A percentile compares a stretch with the other conserved stretches of the same genome.
These are phyloP conservation scores for Alloascoidea hylecoeti DNA, from an alignment of 805 yeast species.

Conservation along the genomic window DNA sequence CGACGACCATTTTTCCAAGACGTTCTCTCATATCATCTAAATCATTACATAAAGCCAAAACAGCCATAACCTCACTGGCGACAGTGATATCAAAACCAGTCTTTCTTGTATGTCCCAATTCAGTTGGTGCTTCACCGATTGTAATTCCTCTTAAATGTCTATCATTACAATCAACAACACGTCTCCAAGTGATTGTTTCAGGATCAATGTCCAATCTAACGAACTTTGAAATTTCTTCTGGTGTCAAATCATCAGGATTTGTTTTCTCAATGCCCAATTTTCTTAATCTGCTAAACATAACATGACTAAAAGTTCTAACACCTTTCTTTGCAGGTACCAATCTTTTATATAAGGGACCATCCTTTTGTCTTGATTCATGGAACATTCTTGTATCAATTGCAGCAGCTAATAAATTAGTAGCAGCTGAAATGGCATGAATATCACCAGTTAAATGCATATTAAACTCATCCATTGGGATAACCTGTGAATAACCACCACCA, in stretches of 20 bases:
- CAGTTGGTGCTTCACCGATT: constrained; percentile 86
- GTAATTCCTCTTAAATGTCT: constrained; percentile 82
- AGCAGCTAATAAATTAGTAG: constrained; percentile 88
- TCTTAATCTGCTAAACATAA: constrained; percentile 61
- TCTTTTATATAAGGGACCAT: constrained; percentile 68
- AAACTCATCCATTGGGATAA: constrained; percentile 97
- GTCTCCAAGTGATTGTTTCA: constrained; percentile 75
- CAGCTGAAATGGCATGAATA: constrained; percentile 91
- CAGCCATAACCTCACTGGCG: constrained; percentile 94
- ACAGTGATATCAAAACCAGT: constrained; percentile 95
- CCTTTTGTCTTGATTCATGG: constrained; percentile 83
- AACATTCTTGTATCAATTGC: constrained; percentile 96
- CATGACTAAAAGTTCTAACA: constrained; percentile 58
- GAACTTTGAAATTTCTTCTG: constrained; percentile 59
- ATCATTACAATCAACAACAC: constrained; percentile 93
- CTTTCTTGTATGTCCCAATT: constrained; percentile 72
- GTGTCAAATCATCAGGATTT: constrained; percentile 67
- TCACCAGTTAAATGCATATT: constrained; percentile 97
- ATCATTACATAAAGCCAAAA: constrained; percentile 69
- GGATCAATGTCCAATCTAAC: constrained; percentile 86
- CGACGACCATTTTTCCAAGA: constrained; percentile 83
- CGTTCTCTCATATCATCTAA: constrained; percentile 77
- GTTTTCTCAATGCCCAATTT: constrained; percentile 75
- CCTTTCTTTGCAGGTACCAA: constrained; percentile 83
- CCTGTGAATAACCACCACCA: constrained; percentile 97